These are phyloP conservation scores for Pseudozyma flocculosa DNA, from an alignment of 1,284 basidiomycete genomes.

Conservation along the genomic window DNA sequence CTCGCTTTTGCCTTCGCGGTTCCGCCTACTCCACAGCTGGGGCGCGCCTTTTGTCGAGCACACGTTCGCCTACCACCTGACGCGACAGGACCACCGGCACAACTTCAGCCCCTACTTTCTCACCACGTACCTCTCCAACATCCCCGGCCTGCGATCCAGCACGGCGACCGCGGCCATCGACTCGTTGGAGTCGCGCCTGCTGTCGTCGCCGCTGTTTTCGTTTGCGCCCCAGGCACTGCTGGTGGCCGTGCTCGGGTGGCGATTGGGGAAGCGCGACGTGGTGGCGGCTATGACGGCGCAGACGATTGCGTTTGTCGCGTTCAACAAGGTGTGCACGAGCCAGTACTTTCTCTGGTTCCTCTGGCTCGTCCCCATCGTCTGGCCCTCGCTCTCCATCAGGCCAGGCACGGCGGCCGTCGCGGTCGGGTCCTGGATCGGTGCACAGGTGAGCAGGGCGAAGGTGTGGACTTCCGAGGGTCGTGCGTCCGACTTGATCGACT, in stretches of 20 bases:
- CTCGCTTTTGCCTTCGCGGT: not conserved
- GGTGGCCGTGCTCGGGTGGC: constrained; percentile 69
- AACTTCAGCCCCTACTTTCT: constrained; percentile 99
- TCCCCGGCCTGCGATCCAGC: constrained; percentile 1
- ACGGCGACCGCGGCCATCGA: not conserved
- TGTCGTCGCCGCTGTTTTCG: constrained; percentile 35
- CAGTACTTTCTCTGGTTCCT: constrained; percentile 99
- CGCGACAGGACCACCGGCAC: constrained; percentile 89
- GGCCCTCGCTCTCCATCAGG: constrained; percentile 67
- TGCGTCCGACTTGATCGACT: too few relatives aligned
- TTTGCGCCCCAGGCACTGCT: constrained; percentile 71
- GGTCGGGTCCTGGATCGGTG: constrained; percentile 71
- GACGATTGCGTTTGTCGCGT: constrained; percentile 83
- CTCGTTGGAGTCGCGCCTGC: constrained; percentile 6
- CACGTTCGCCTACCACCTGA: constrained; percentile 89
- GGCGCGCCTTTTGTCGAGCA: constrained; percentile 87
- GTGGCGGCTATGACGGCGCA: constrained; percentile 87
- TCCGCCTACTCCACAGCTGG: constrained; percentile 67
- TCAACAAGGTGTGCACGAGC: constrained; percentile 98
- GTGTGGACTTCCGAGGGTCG: too few relatives aligned
- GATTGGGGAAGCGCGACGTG: constrained; percentile 67
- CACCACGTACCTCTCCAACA: constrained; percentile 72
- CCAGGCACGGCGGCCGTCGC: constrained; percentile 5
- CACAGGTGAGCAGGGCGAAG: constrained; percentile 59
- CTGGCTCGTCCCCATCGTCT: constrained; percentile 79